phyloP scores from a whole-genome alignment of 371 early-diverging fungal species.

The Batkoa obscura region DNA sequence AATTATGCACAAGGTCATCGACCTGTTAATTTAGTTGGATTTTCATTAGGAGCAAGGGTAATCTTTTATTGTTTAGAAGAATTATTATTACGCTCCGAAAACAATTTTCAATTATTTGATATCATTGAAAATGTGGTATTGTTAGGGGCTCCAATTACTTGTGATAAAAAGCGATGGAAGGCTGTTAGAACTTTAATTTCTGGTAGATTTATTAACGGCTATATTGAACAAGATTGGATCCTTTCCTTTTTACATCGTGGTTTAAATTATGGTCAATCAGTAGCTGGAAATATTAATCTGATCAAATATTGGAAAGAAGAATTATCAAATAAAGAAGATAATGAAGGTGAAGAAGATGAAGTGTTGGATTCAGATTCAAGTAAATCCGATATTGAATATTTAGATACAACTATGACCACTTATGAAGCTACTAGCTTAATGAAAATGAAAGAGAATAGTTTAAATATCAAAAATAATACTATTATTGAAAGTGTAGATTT shows the following conservation, averaged over 20 bases:
- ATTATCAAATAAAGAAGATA: no score
- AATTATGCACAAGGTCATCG: slow-evolving; percentile 74
- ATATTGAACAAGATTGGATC: slow-evolving; percentile 72
- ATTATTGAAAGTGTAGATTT: not conserved
- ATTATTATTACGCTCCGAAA: not conserved
- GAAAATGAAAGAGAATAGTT: no score
- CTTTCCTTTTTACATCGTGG: slow-evolving; percentile 31
- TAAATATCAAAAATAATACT: not conserved
- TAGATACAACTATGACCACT: not conserved
- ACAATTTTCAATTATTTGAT: not conserved
- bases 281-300: slow-evolving; percentile 1
- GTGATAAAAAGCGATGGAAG: slow-evolving; percentile 22
- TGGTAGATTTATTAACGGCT: slow-evolving; percentile 78
- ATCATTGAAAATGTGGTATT: slow-evolving; percentile 18
- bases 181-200: slow-evolving; percentile 40
- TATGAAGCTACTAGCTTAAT: not conserved
- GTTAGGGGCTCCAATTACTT: slow-evolving; percentile 39
- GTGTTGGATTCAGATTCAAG: not conserved
- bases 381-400: not conserved
- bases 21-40: slow-evolving; percentile 82
- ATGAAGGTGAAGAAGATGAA: no score
- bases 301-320: not conserved
- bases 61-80: slow-evolving; percentile 27
- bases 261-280: not conserved
- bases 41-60: slow-evolving; percentile 80